These are phyloP conservation scores for Cyanidiococcus yangmingshanensis DNA, from an alignment of 23 red algal genomes.

Conservation along the genomic window DNA sequence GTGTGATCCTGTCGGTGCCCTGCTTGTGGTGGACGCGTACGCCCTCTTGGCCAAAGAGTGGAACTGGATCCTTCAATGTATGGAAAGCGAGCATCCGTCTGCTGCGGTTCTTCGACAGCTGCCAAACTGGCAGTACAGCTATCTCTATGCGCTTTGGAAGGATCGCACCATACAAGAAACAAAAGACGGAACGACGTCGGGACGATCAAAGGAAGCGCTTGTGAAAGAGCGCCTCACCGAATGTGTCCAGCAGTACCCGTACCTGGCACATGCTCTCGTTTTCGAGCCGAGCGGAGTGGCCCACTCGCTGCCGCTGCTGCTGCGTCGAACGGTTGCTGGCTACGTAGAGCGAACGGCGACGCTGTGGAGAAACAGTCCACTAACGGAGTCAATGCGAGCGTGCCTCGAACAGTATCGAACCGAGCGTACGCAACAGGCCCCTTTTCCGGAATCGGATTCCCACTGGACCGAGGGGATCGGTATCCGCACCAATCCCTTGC, in stretches of 20 bases:
- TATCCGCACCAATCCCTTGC: not conserved
- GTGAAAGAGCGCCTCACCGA: not conserved
- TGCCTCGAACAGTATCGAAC: not conserved
- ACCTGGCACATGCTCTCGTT: not conserved
- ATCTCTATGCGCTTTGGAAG: not conserved
- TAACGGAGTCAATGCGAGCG: not conserved
- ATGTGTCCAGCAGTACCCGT: not conserved
- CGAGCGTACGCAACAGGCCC: not conserved
- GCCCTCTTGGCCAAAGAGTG: slow-evolving; percentile 7
- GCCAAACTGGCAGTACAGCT: slow-evolving; percentile 13
- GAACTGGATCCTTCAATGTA: not conserved
- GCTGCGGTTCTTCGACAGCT: not conserved
- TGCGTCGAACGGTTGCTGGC: not conserved
- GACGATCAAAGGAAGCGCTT: not conserved
- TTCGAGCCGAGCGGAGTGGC: not conserved
- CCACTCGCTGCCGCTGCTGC: not conserved
- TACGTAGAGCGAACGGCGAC: not conserved
- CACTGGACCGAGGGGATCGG: not conserved
- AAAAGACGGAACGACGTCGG: not conserved
- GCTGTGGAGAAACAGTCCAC: not conserved
- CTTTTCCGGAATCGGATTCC: not conserved
- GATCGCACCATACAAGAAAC: not conserved
- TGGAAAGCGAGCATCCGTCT: not conserved
- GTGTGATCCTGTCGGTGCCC: not conserved
- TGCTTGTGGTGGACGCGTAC: slow-evolving; percentile 18